phyloP scores from a whole-genome alignment of 208 protist genomes.

The Crithidia sp. region DNA sequence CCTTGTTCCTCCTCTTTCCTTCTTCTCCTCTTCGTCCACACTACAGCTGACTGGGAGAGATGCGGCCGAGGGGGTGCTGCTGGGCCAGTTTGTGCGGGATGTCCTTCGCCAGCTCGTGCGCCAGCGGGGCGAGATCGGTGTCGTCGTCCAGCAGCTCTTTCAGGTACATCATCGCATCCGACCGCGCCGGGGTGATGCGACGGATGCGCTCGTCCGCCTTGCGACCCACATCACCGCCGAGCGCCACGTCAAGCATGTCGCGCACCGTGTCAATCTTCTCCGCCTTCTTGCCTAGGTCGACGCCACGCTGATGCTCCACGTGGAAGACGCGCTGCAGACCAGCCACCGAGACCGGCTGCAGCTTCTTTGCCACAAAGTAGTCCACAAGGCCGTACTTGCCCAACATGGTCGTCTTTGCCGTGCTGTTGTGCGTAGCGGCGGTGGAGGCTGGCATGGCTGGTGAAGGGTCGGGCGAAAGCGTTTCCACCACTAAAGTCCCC shows the following conservation, averaged over 20 bases:
- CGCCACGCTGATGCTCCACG: constrained; percentile 80
- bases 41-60: constrained; percentile 70
- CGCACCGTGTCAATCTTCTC: constrained; percentile 83
- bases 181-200: constrained; percentile 64
- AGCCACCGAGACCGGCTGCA: constrained; percentile 83
- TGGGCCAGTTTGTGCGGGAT: constrained; percentile 64
- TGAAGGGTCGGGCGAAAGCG: not conserved
- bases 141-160: constrained; percentile 89
- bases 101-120: constrained; percentile 69
- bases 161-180: constrained; percentile 75
- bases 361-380: constrained; percentile 76
- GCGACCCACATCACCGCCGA: constrained; percentile 78
- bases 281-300: constrained; percentile 82
- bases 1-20: too few relatives aligned
- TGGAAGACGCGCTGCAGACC: constrained; percentile 83
- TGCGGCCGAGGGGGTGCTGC: constrained; percentile 65
- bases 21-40: not conserved
- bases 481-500: constrained; percentile 6
- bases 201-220: constrained; percentile 74
- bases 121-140: constrained; percentile 78
- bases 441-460: too few relatives aligned
- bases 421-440: too few relatives aligned
- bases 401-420: constrained; percentile 43
- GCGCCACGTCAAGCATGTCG: constrained; percentile 85
- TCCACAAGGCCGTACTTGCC: constrained; percentile 90